phyloP scores from a whole-genome alignment of 2,329 filamentous ascomycete genomes.

The Penicillium sp. region DNA sequence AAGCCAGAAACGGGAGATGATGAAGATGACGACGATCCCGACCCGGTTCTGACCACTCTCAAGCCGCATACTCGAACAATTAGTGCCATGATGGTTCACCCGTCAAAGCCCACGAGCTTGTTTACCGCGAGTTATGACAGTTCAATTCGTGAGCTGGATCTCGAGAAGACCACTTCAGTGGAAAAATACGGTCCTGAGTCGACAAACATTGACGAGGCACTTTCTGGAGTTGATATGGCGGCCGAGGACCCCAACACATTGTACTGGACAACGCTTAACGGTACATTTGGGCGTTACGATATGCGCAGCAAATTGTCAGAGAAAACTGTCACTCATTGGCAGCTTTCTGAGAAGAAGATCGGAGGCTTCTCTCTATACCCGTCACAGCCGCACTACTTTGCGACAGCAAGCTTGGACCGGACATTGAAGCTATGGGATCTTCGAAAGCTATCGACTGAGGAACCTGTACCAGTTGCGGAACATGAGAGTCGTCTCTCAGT shows the following conservation, averaged over 20 bases:
- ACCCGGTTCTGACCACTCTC: conserved; percentile 83
- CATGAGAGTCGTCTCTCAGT: conserved; percentile 84
- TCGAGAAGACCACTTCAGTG: conserved; percentile 75
- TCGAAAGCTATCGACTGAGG: conserved; percentile 67
- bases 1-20: conserved; percentile 60
- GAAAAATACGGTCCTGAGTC: conserved; percentile 79
- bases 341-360: conserved; percentile 88
- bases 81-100: conserved; percentile 77
- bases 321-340: conserved; percentile 67
- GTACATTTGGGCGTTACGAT: conserved; percentile 80
- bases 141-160: conserved; percentile 82
- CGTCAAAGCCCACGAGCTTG: conserved; percentile 71
- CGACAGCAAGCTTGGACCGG: conserved; percentile 87
- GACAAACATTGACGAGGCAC: conserved; percentile 70
- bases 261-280: conserved; percentile 85
- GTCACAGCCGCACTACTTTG: conserved; percentile 75
- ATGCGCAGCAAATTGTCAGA: conserved; percentile 61
- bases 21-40: conserved; percentile 65
- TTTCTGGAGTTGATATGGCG: conserved; percentile 83
- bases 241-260: conserved; percentile 70
- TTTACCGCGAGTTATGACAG: conserved; percentile 92
- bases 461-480: conserved; percentile 75
- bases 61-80: conserved; percentile 91
- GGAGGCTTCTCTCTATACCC: conserved; percentile 90
- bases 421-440: conserved; percentile 92